A percentile compares a stretch with the other conserved stretches of the same genome.
Conservation (phyloP, 163 green algal species). For the Scenedesmus sp. region DNA sequence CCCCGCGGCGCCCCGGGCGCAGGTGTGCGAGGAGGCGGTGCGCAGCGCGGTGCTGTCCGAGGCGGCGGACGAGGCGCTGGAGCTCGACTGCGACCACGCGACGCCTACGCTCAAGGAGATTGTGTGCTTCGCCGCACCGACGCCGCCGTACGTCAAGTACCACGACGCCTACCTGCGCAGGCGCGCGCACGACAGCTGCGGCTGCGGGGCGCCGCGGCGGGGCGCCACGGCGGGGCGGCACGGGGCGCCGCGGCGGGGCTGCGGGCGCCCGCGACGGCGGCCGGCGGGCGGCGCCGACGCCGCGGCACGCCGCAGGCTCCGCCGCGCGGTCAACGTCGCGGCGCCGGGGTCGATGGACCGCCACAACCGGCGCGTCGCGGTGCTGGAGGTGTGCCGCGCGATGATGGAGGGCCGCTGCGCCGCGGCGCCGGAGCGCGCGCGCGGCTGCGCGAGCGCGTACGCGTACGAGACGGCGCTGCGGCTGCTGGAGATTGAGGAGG, state of each 20-base stretch:
- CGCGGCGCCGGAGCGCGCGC: background rate
- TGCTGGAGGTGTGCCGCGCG: conserved; percentile 42
- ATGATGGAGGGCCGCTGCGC: conserved; percentile 45
- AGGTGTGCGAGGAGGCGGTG: conserved; percentile 44
- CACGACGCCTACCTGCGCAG: conserved; percentile 59
- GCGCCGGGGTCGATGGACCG: conserved; percentile 20
- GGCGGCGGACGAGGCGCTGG: conserved; percentile 55
- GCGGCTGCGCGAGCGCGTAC: conserved; percentile 54
- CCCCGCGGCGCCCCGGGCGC: background rate
- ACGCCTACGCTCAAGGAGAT: conserved; percentile 47
- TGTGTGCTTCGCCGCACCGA: conserved; percentile 45
- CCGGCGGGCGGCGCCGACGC: no score
- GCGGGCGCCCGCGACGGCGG: no score
- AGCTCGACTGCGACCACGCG: conserved; percentile 45
- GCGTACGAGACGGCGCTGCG: conserved; percentile 56
- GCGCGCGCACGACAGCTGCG: no score
- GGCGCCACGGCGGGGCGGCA: conserved; percentile 1
- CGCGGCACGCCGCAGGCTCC: conserved; percentile 26
- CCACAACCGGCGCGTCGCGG: conserved; percentile 47
- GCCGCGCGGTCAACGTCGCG: conserved; percentile 38
- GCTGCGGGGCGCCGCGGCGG: no score
- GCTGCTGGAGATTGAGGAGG: conserved; percentile 59
- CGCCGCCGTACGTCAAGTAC: conserved; percentile 52
- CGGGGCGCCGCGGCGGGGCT: no score
- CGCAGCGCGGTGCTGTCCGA: conserved; percentile 46